Evolutionary conservation across 441 rosid genomes (phyloP).

Genomic region (Gossypium lobatum): DNA sequence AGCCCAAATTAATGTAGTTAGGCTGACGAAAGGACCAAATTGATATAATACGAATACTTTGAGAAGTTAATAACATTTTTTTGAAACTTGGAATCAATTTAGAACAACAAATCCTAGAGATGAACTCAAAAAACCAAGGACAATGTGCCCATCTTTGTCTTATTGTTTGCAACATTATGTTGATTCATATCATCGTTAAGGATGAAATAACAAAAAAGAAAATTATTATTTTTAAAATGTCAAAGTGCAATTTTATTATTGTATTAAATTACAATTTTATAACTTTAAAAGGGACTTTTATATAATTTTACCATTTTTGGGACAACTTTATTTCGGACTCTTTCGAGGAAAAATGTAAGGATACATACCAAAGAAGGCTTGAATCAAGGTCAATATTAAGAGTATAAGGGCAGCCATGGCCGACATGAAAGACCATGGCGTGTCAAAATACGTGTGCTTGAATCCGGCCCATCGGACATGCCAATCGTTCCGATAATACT

Average conservation of each 20-base stretch:
- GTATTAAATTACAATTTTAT: too few relatives aligned
- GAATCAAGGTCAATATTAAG: background rate
- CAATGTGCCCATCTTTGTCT: background rate
- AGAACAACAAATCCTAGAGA: too few relatives aligned
- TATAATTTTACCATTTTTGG: too few relatives aligned
- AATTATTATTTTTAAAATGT: too few relatives aligned
- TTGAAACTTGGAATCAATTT: background rate
- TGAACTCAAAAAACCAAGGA: background rate
- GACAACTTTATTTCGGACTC: background rate
- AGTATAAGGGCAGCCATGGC: background rate
- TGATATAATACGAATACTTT: too few relatives aligned
- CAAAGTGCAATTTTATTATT: too few relatives aligned
- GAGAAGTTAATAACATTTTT: background rate
- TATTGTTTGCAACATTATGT: background rate
- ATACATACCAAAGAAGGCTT: background rate
- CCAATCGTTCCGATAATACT: constrained; percentile 35
- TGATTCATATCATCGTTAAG: background rate
- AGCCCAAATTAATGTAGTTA: too few relatives aligned
- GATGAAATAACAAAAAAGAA: too few relatives aligned
- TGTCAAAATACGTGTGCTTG: constrained; percentile 43
- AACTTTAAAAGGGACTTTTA: too few relatives aligned
- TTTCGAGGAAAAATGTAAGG: background rate
- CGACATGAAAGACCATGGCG: constrained; percentile 5
- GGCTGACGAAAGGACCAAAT: too few relatives aligned
- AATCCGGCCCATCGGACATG: constrained; percentile 53